These are phyloP conservation scores for Cordyceps farinosa DNA, from an alignment of 2,329 filamentous ascomycete species.

Conservation along the genomic window DNA sequence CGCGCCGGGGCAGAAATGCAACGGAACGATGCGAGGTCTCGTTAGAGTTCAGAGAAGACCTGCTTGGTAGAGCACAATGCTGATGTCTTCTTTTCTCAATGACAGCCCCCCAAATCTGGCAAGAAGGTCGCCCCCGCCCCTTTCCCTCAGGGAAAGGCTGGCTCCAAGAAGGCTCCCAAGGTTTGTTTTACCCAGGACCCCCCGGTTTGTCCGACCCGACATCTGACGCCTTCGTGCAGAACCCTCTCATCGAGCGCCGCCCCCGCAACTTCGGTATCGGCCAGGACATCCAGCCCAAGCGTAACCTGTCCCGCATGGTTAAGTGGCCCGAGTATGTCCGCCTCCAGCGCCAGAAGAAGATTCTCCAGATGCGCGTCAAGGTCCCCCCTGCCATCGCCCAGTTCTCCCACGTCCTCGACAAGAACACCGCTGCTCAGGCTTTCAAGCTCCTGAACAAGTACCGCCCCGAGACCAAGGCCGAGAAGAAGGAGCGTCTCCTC, in stretches of 20 bases:
- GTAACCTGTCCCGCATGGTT: constrained; percentile 97
- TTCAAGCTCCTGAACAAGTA: constrained; percentile 99
- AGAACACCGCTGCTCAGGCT: constrained; percentile 91
- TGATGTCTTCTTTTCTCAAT: constrained; percentile 99
- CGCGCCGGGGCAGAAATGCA: constrained; percentile 52
- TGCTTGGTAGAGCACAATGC: constrained; percentile 66
- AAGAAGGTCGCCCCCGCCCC: constrained; percentile 98
- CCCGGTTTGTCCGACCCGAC: too few relatives aligned
- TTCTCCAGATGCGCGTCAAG: constrained; percentile 97
- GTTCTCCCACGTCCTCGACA: constrained; percentile 96
- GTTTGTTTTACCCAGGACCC: constrained; percentile 52
- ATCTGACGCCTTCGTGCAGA: constrained; percentile 50
- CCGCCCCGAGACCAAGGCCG: constrained; percentile 95
- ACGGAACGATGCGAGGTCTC: constrained; percentile 53
- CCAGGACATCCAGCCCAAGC: constrained; percentile 95
- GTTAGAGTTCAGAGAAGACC: constrained; percentile 88
- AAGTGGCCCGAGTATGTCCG: constrained; percentile 99
- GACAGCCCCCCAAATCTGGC: constrained; percentile 97
- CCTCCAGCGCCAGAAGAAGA: constrained; percentile 91
- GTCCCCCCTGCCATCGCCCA: constrained; percentile 95
- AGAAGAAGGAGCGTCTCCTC: constrained; percentile 99
- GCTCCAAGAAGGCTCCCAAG: constrained; percentile 92
- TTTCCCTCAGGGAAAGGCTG: constrained; percentile 91
- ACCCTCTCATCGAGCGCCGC: constrained; percentile 98
- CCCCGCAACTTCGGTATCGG: constrained; percentile 97